These are phyloP conservation scores for Eimeria acervulina DNA, from an alignment of 169 alveolate species.

Conservation along the genomic window DNA sequence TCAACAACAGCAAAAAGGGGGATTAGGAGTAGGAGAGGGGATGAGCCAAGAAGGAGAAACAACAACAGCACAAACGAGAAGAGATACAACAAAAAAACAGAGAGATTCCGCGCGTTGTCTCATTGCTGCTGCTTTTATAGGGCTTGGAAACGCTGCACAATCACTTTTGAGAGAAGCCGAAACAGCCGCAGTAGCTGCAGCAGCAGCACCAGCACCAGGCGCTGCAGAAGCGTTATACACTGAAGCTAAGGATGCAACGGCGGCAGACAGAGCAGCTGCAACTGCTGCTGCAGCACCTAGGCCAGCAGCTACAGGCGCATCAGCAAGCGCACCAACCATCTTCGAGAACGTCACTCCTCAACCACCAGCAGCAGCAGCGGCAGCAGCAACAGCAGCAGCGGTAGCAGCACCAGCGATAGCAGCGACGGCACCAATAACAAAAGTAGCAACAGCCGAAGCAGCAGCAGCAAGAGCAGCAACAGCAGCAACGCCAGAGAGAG, in stretches of 20 bases:
- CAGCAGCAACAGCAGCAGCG: not conserved
- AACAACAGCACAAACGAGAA: not conserved
- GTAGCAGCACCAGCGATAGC: not conserved
- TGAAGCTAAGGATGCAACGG: not conserved
- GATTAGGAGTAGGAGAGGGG: not conserved
- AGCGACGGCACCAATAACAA: not conserved
- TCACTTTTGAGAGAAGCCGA: not conserved
- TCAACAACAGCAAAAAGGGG: not conserved
- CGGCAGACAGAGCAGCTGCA: not conserved
- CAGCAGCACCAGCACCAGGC: slow-evolving; percentile 31
- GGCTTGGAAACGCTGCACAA: slow-evolving; percentile 17
- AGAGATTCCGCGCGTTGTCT: no score
- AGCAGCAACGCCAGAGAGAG: not conserved
- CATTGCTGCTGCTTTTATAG: slow-evolving; percentile 31
- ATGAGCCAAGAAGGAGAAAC: not conserved
- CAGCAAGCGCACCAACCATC: no score
- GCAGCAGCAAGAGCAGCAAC: not conserved
- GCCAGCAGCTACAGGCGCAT: no score
- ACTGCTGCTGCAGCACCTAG: no score
- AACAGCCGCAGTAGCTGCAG: slow-evolving; percentile 6
- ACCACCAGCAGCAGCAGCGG: no score
- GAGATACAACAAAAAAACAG: not conserved
- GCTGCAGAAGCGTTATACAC: not conserved
- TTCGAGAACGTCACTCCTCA: no score
- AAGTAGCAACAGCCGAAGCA: not conserved